Percentiles rank a stretch among this genome's conserved stretches.
Conservation (phyloP, 192 early-diverging fungal genomes). For the Podila epicladia region DNA sequence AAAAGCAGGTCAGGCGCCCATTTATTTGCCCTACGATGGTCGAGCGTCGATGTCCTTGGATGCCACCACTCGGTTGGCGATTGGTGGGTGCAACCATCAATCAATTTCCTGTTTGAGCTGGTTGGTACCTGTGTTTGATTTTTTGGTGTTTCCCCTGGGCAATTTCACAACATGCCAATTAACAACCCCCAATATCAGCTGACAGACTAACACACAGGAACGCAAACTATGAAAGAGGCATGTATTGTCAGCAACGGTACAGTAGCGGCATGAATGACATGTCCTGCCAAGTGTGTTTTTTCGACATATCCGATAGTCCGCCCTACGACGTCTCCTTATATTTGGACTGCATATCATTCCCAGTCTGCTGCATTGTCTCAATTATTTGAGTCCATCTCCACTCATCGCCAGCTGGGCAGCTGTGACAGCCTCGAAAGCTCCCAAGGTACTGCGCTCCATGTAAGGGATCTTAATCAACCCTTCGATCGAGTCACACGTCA, state of each 20-base stretch:
- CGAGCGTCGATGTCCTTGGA: not conserved
- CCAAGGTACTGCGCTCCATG: constrained; percentile 94
- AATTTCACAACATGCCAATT: no score
- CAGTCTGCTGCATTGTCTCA: constrained; percentile 94
- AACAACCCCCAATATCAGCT: no score
- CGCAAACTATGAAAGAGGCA: not conserved
- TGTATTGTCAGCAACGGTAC: not conserved
- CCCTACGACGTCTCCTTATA: constrained; percentile 98
- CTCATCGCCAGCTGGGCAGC: constrained; percentile 95
- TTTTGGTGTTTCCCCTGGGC: no score
- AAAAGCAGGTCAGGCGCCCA: not conserved
- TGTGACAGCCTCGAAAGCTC: constrained; percentile 95
- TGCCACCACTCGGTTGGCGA: not conserved
- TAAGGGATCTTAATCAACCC: constrained; percentile 95
- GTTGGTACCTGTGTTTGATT: no score
- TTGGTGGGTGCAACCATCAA: not conserved
- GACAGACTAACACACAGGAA: not conserved
- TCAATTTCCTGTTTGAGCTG: no score
- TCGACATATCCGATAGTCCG: constrained; percentile 85
- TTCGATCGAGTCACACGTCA: constrained; percentile 89
- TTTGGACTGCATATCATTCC: constrained; percentile 91
- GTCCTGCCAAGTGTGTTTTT: no score
- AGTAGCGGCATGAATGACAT: not conserved
- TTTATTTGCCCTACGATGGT: not conserved
- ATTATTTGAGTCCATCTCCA: constrained; percentile 92